phyloP scores from a whole-genome alignment of 768 basidiomycete species.

The Coprinopsis sp. region DNA sequence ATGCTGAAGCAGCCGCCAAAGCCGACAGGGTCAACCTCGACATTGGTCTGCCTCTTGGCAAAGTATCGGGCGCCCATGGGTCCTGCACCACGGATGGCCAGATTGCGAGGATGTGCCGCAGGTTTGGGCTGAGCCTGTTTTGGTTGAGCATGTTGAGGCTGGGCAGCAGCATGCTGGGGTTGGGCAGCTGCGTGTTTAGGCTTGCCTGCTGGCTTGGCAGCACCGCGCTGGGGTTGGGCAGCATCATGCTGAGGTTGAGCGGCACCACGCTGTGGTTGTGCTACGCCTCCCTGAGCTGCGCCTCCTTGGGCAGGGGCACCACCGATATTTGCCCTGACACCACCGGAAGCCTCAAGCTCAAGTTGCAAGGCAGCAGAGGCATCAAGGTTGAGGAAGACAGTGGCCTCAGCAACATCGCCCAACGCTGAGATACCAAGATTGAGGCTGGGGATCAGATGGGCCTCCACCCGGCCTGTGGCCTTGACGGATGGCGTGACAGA shows the following conservation, averaged over 20 bases:
- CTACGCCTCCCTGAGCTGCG: not conserved
- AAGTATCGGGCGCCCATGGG: not conserved
- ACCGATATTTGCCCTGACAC: not conserved
- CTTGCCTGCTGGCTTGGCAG: not conserved
- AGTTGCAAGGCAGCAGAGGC: slow-evolving; percentile 1
- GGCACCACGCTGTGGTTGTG: not conserved
- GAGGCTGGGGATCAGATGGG: slow-evolving; percentile 34
- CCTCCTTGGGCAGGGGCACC: not conserved
- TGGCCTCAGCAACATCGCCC: slow-evolving; percentile 23
- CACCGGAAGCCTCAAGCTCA: not conserved
- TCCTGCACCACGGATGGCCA: not conserved
- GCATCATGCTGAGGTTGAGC: not conserved
- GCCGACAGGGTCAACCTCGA: not conserved
- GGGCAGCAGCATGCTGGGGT: not conserved
- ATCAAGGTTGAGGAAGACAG: slow-evolving; percentile 25
- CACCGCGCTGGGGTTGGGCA: not conserved
- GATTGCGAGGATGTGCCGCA: not conserved
- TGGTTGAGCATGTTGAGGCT: not conserved
- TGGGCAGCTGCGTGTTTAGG: not conserved
- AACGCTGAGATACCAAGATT: slow-evolving; percentile 31
- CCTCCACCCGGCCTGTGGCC: slow-evolving; percentile 24
- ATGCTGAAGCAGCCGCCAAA: slow-evolving; percentile 5
- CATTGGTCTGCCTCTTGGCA: not conserved
- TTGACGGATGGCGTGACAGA: slow-evolving; percentile 26
- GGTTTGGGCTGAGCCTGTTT: not conserved